Evolutionary conservation across 225 moss, liverwort and hornwort genomes (phyloP).

Genomic region (Rhytidiadelphus loreus): DNA sequence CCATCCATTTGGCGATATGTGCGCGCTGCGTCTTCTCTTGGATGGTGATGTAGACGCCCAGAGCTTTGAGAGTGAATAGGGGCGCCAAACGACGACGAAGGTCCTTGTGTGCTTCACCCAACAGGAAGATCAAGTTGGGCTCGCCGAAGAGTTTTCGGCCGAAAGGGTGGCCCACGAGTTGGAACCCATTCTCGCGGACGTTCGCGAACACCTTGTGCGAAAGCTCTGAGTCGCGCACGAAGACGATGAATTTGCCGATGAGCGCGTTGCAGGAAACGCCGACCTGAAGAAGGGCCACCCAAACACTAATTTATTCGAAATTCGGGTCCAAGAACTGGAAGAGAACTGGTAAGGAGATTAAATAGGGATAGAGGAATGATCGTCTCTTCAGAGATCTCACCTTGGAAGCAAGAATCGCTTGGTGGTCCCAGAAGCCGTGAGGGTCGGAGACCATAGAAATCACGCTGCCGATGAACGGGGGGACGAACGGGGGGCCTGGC

Average conservation of each 20-base stretch:
- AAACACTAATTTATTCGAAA: background rate
- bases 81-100: conserved; percentile 80
- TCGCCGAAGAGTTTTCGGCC: conserved; percentile 87
- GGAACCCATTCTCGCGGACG: conserved; percentile 62
- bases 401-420: conserved; percentile 55
- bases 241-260: conserved; percentile 64
- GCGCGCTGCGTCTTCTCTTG: conserved; percentile 65
- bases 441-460: conserved; percentile 64
- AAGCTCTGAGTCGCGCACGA: conserved; percentile 77
- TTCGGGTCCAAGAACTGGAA: background rate
- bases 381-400: background rate
- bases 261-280: conserved; percentile 76
- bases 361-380: background rate
- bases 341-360: background rate
- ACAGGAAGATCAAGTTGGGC: conserved; percentile 73
- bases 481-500: conserved; percentile 65
- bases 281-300: conserved; percentile 2
- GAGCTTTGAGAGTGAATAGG: conserved; percentile 71
- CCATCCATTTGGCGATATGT: conserved; percentile 56
- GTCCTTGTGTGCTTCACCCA: conserved; percentile 80
- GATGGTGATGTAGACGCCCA: conserved; percentile 65
- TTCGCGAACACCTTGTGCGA: conserved; percentile 76
- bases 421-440: conserved; percentile 64
- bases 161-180: conserved; percentile 78
- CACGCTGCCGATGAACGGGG: conserved; percentile 69